Evolutionary conservation across 768 basidiomycete species (phyloP).

Genomic region (Amanita exitialis): DNA sequence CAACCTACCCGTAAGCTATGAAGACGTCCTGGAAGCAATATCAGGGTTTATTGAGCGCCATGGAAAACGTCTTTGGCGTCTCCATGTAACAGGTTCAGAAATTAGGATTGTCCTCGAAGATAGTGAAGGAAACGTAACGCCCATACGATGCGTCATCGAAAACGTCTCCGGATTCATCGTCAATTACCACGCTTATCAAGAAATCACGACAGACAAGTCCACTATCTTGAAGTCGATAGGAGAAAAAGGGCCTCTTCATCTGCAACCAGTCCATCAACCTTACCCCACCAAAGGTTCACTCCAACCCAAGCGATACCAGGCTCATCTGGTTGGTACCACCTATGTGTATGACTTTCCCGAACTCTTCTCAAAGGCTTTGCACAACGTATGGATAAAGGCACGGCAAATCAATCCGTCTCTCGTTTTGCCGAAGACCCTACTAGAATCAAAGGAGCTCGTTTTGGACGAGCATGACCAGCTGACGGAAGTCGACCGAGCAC

Average conservation of each 20-base stretch:
- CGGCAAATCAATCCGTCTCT: conserved; percentile 55
- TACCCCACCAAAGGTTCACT: conserved; percentile 98
- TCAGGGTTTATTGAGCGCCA: conserved; percentile 99
- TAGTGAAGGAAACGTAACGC: conserved; percentile 87
- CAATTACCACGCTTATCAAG: conserved; percentile 96
- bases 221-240: conserved; percentile 97
- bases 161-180: conserved; percentile 99
- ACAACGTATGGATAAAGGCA: conserved; percentile 82
- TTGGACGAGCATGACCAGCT: conserved; percentile 90
- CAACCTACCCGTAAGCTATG: conserved; percentile 89
- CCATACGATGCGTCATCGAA: conserved; percentile 96
- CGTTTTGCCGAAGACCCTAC: conserved; percentile 62
- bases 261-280: conserved; percentile 87
- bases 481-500: conserved; percentile 82
- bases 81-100: conserved; percentile 96
- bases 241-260: conserved; percentile 92
- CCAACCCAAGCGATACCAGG: conserved; percentile 98
- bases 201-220: conserved; percentile 91
- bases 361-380: conserved; percentile 93
- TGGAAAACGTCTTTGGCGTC: conserved; percentile 95
- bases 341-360: conserved; percentile 99
- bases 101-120: conserved; percentile 95
- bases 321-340: conserved; percentile 95
- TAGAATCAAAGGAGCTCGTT: conserved; percentile 85
- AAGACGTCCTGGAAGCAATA: conserved; percentile 93